Base-by-base conservation (phyloP, 495 filamentous ascomycete species). In the Beverwykella pulmonaria region DNA sequence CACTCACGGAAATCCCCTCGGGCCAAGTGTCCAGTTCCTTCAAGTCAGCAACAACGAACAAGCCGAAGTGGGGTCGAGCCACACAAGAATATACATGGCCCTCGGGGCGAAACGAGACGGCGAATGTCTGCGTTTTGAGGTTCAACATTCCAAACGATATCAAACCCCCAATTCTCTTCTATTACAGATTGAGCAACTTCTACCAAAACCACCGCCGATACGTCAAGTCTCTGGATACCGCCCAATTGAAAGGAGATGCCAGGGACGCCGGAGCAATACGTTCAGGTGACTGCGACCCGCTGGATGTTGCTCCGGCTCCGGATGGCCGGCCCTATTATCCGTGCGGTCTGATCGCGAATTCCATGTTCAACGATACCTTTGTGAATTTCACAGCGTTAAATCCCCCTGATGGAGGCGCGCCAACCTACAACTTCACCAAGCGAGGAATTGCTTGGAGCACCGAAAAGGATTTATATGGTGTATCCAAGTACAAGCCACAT, bases 141-240 rank as follows among this genome's bases (percentile, higher is more conserved):
- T 96, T 97, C 79, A 79, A 84, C 27, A 87, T 98, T 29, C 92
- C 92, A 8, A 84, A 94, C 61, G 78, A 85, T 26, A 83, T 99
- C 70, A 80, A 82, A 10, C 85, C 93, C 0, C 92, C 93, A 3
- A 87, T 98, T 26, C 83, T 90, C 67, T 83, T 97, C 75, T 98
- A 97, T 79, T 99, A 99, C 77, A 89, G 89, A 57, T 86, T 99
- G 44, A 92, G 92, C 46, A 96, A 99, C 77, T 99, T 99, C 81
- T 99, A 98, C 80, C 94, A 99, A 75, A 99, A 99, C 76, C 94
- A 99, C 74, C 89, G 94, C 61, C 89, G 93, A 76, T 99, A 99
- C 67, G 93, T 97, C 44, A 87, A 90, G 69, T 96, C 92, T 1
- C 85, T 96, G 64, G 89, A 93, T 71, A 82, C 86, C 59, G 82